These are phyloP conservation scores for Phytophthora nicotianae DNA, from an alignment of 352 stramenopile species.

Conservation along the genomic window DNA sequence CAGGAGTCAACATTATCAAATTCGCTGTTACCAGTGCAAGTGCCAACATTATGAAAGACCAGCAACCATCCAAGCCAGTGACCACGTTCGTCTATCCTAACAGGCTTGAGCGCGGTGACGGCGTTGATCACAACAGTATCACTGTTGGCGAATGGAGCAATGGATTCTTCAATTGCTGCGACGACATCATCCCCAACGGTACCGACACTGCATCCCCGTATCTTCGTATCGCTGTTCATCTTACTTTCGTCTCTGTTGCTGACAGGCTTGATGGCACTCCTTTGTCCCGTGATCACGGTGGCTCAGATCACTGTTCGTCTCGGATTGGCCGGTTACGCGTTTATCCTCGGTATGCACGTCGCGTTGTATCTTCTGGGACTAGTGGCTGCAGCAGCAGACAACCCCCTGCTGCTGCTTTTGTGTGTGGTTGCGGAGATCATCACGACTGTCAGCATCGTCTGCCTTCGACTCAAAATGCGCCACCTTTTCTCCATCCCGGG, in stretches of 20 bases:
- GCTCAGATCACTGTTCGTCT: slow-evolving; percentile 39
- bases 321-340: slow-evolving; percentile 32
- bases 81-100: slow-evolving; percentile 28
- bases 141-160: slow-evolving; percentile 36
- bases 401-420: slow-evolving; percentile 9
- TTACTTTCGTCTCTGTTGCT: neutral
- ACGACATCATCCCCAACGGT: slow-evolving; percentile 42
- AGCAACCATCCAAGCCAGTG: slow-evolving; percentile 4
- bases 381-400: slow-evolving; percentile 6
- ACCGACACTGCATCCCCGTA: neutral
- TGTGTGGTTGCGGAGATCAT: slow-evolving; percentile 17
- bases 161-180: slow-evolving; percentile 36
- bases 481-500: slow-evolving; percentile 55
- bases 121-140: slow-evolving; percentile 38
- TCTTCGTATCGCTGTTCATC: neutral
- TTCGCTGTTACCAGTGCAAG: slow-evolving; percentile 7
- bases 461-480: slow-evolving; percentile 51
- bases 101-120: slow-evolving; percentile 23
- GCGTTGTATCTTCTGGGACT: slow-evolving; percentile 25
- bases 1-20: slow-evolving; percentile 7
- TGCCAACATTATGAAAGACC: slow-evolving; percentile 14
- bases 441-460: slow-evolving; percentile 14
- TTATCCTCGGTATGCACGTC: slow-evolving; percentile 20
- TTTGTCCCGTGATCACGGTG: slow-evolving; percentile 41
- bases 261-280: slow-evolving; percentile 36